A percentile compares a stretch with the other conserved stretches of the same genome.
Conservation (phyloP, 768 basidiomycete species). For the Sarcomyxa edulis region DNA sequence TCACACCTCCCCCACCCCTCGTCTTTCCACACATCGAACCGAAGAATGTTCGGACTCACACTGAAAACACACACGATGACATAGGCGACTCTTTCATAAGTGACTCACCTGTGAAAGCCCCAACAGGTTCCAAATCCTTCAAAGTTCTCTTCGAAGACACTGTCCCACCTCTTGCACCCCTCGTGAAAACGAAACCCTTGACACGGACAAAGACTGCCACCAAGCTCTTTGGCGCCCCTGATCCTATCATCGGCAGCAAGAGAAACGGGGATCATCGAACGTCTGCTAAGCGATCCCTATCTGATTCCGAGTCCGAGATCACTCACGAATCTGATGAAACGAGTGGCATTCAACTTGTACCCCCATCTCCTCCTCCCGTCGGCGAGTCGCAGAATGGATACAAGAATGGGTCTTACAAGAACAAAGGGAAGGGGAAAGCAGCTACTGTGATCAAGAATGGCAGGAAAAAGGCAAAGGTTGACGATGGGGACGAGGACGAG, state of each 20-base stretch:
- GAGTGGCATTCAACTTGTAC: slow-evolving; percentile 37
- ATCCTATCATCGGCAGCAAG: not conserved
- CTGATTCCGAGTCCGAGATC: slow-evolving; percentile 23
- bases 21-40: slow-evolving; percentile 29
- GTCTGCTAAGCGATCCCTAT: slow-evolving; percentile 41
- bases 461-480: slow-evolving; percentile 49
- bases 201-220: slow-evolving; percentile 9
- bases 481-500: slow-evolving; percentile 20
- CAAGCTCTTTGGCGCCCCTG: not conserved
- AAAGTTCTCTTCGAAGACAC: slow-evolving; percentile 59
- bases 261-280: slow-evolving; percentile 13
- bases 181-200: too few relatives aligned
- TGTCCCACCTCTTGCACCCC: slow-evolving; percentile 1
- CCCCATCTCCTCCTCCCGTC: slow-evolving; percentile 64
- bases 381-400: slow-evolving; percentile 16
- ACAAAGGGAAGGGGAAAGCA: slow-evolving; percentile 34
- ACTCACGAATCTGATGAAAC: slow-evolving; percentile 9
- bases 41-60: slow-evolving; percentile 25
- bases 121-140: slow-evolving; percentile 54
- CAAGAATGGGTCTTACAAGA: slow-evolving; percentile 22
- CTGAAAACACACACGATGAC: slow-evolving; percentile 29
- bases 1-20: slow-evolving; percentile 15
- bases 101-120: slow-evolving; percentile 67
- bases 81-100: slow-evolving; percentile 45
- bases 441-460: slow-evolving; percentile 5